Conservation (phyloP, 1,284 basidiomycete species). For the Trametes hirsuta region DNA sequence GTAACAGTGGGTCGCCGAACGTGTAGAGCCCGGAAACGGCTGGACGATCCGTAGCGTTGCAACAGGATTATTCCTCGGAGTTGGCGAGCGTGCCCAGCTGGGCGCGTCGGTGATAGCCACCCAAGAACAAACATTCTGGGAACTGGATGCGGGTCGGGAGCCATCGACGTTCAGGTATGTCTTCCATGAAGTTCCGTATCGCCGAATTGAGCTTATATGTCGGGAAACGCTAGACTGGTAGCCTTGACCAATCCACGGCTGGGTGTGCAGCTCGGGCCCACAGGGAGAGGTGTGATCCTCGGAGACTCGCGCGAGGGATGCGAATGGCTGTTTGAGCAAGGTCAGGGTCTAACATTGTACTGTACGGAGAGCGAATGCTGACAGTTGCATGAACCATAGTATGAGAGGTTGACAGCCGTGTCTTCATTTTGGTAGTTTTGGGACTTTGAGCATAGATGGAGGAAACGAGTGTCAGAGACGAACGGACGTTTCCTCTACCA, state of each 20-base stretch:
- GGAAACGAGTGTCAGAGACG: not conserved
- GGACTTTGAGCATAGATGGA: not conserved
- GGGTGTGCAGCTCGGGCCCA: conserved; percentile 11
- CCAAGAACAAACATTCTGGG: conserved; percentile 34
- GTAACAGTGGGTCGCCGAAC: conserved; percentile 48
- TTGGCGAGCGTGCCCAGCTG: conserved; percentile 25
- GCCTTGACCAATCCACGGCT: conserved; percentile 7
- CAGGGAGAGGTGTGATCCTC: conserved; percentile 7
- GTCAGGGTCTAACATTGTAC: conserved; percentile 1
- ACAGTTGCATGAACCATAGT: no score
- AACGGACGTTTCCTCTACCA: not conserved
- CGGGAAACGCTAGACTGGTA: not conserved
- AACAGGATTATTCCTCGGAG: conserved; percentile 43
- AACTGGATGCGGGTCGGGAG: conserved; percentile 23
- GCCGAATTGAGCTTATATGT: not conserved
- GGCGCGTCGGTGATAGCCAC: conserved; percentile 39
- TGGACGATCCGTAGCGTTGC: conserved; percentile 46
- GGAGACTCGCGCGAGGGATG: conserved; percentile 16
- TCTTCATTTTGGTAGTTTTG: no score
- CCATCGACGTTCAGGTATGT: conserved; percentile 21
- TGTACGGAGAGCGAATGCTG: no score
- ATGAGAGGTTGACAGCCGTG: no score
- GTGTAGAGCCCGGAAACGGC: conserved; percentile 27
- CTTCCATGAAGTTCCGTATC: not conserved
- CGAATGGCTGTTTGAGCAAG: conserved; percentile 22